A percentile compares a stretch with the other conserved stretches of the same genome.
Conservation (phyloP, 2,329 filamentous ascomycete genomes). For the Aspergillus jensenii region DNA sequence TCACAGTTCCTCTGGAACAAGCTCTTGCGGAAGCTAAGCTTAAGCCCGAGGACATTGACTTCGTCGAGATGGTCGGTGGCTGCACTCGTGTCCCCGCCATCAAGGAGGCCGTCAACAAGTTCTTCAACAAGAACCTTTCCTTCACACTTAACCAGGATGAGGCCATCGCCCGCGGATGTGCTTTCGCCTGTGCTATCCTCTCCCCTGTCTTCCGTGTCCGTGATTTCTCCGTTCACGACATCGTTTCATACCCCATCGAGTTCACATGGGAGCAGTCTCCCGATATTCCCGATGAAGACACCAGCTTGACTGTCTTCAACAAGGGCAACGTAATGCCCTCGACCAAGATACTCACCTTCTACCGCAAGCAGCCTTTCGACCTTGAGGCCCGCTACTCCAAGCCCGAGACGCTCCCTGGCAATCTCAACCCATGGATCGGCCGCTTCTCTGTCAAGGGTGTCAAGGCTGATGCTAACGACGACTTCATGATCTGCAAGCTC, state of each 20-base stretch:
- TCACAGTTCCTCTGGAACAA: constrained; percentile 76
- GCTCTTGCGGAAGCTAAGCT: constrained; percentile 93
- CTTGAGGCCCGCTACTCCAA: constrained; percentile 92
- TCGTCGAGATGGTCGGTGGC: constrained; percentile 89
- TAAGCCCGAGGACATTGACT: constrained; percentile 86
- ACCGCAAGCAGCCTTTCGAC: constrained; percentile 96
- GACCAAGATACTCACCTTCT: constrained; percentile 99
- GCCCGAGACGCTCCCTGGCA: constrained; percentile 81
- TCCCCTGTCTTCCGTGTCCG: constrained; percentile 98
- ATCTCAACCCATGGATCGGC: constrained; percentile 91
- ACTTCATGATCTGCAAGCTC: constrained; percentile 99
- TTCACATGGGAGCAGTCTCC: constrained; percentile 99
- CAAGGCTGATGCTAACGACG: constrained; percentile 86
- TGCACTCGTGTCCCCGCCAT: constrained; percentile 90
- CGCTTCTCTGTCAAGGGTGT: constrained; percentile 98
- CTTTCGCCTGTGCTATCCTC: constrained; percentile 95
- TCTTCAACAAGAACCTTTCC: constrained; percentile 89
- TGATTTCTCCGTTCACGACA: constrained; percentile 96
- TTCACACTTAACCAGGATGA: constrained; percentile 99
- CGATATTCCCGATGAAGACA: constrained; percentile 98
- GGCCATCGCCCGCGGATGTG: constrained; percentile 90
- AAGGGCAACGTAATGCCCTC: constrained; percentile 95
- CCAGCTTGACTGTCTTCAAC: constrained; percentile 95
- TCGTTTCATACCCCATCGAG: constrained; percentile 96
- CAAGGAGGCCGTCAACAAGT: constrained; percentile 84